Evolutionary conservation across 1,284 basidiomycete species (phyloP), one percentile per base, ranked within the genome.

Genomic region (Xerocomus cyaneibrunnescens): DNA sequence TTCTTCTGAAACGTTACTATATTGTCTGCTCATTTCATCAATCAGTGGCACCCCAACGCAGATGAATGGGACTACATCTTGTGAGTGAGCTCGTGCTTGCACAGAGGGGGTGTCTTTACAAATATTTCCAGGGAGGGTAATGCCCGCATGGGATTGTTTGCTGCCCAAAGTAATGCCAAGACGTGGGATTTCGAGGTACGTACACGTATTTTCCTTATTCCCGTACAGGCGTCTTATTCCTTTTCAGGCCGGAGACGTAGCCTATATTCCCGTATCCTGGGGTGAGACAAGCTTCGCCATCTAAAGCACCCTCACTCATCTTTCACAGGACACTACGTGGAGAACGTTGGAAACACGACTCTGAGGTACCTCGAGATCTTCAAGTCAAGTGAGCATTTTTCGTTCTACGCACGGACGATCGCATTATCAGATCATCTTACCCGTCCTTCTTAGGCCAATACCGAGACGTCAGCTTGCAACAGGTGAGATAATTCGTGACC

Each of bases 381-480:
- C 61, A 81, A 80, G 50, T 74, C 81, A 0, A 72, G 79, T 77
- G 21, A 39, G 50, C 36, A 32, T 7, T 10, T 2, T 14, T 21
- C 12, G 16, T 23, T 5, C 5, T 21, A 37, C 31, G 16, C 4
- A 17, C 16, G 32, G 7, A 25, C 3, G 22, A 21, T 16, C 3
- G 13, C 7, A 3, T 9, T n/a, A 22, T n/a, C 9, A 9, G 7
- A 44, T 23, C 8, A 8, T n/a, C 9, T 38, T n/a, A n/a, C 14
- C 13, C 8, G 2, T 17, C 10, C 14, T 35, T 45, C 34, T 25
- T 27, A 62, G 53, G 42, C 9, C 3, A 23, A 13, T 83, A 81
- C 68, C 73, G 85, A 58, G 85, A 88, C 62, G 73, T 87, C 57
- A 85, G 82, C 60, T 70, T 87, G 78, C 78, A 53, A 72, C 79